Evolutionary conservation across 1,139 yeast species (phyloP).

Genomic region (Scheffersomyces cryptocercus): DNA sequence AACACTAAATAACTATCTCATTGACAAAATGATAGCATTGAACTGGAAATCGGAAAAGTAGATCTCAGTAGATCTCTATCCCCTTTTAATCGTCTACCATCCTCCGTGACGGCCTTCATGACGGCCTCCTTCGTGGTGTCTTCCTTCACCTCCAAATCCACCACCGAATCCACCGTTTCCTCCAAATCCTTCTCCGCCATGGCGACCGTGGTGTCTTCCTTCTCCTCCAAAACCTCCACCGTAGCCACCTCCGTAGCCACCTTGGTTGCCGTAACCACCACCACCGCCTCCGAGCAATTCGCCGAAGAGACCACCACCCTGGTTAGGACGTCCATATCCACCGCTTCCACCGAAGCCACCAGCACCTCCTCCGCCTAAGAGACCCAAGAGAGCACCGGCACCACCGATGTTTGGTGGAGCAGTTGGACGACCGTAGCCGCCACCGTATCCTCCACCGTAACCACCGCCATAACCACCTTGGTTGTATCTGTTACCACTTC

Average conservation of each 20-base stretch:
- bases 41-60: no score
- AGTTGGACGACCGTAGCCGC: constrained; percentile 4
- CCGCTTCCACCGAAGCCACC: constrained; percentile 6
- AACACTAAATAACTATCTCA: no score
- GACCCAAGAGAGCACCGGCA: constrained; percentile 10
- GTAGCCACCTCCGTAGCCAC: neutral
- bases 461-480: constrained; percentile 11
- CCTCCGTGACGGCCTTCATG: constrained; percentile 1
- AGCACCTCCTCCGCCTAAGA: constrained; percentile 10
- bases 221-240: no score
- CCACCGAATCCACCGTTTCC: constrained; percentile 2
- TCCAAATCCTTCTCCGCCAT: neutral
- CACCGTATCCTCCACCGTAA: constrained; percentile 9
- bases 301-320: neutral
- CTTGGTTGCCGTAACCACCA: neutral
- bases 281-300: constrained; percentile 1
- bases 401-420: constrained; percentile 5
- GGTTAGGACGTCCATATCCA: constrained; percentile 1
- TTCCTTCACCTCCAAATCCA: constrained; percentile 1
- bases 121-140: constrained; percentile 1
- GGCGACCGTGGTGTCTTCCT: neutral
- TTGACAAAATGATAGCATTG: no score
- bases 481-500: constrained; percentile 13
- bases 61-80: no score
- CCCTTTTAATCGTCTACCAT: neutral